Conservation (phyloP, 257 asterid species). For the Scutellaria minor region DNA sequence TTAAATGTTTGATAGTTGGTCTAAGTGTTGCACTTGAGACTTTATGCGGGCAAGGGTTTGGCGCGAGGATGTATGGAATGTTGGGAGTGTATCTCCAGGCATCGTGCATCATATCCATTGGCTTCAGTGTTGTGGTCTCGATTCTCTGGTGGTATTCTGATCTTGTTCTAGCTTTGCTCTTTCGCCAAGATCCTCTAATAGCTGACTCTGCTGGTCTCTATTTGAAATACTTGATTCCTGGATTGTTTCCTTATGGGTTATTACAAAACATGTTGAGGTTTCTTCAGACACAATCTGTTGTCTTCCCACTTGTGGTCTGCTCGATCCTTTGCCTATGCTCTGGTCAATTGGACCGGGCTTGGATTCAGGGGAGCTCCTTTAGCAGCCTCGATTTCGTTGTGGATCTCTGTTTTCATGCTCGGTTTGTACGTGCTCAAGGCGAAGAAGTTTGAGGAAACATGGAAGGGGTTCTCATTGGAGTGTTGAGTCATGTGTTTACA, state of each 20-base stretch:
- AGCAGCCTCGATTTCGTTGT: constrained; percentile 66
- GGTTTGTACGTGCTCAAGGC: constrained; percentile 48
- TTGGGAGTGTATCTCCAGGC: constrained; percentile 75
- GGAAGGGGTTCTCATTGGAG: constrained; percentile 60
- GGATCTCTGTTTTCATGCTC: constrained; percentile 61
- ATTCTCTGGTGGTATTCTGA: constrained; percentile 72
- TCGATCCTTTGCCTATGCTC: constrained; percentile 50
- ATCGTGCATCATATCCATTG: constrained; percentile 59
- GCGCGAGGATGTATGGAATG: constrained; percentile 60
- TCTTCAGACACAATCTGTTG: constrained; percentile 69
- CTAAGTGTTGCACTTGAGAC: constrained; percentile 90
- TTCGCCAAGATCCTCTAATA: constrained; percentile 68
- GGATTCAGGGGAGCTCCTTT: constrained; percentile 63
- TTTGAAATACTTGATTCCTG: constrained; percentile 67
- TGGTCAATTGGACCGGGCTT: constrained; percentile 55
- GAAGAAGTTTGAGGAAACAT: constrained; percentile 46
- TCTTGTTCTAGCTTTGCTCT: constrained; percentile 36
- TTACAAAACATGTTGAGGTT: constrained; percentile 69
- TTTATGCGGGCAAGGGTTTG: constrained; percentile 82
- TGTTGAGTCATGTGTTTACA: constrained; percentile 33
- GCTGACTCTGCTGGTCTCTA: constrained; percentile 61
- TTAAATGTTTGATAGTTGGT: too few species aligned
- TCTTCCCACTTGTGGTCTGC: constrained; percentile 60
- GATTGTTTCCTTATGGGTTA: constrained; percentile 66
- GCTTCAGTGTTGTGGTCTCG: constrained; percentile 44